Evolutionary conservation across 768 basidiomycete genomes (phyloP).

Genomic region (Termitomyces sp.): DNA sequence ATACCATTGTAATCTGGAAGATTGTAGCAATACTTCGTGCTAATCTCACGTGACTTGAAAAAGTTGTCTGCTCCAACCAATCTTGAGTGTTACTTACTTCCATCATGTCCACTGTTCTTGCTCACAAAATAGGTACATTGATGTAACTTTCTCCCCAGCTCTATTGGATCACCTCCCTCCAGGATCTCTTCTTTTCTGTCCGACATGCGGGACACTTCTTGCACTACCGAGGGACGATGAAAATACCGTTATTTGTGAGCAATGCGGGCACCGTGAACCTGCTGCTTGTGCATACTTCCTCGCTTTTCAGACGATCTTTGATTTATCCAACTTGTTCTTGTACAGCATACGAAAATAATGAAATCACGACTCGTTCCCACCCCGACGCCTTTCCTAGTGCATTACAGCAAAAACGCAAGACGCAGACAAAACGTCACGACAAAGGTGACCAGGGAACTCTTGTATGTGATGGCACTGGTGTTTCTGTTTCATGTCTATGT

Average conservation of each 20-base stretch:
- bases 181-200: slow-evolving; percentile 95
- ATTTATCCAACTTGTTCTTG: not conserved
- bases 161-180: too few species aligned
- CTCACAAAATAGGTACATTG: slow-evolving; percentile 11
- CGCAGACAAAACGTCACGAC: slow-evolving; percentile 76
- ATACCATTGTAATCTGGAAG: not conserved
- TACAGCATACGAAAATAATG: slow-evolving; percentile 81
- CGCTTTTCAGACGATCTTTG: not conserved
- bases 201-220: slow-evolving; percentile 86
- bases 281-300: slow-evolving; percentile 66
- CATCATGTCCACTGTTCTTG: not conserved
- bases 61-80: not conserved
- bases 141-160: not conserved
- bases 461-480: slow-evolving; percentile 20
- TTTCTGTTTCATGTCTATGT: not conserved
- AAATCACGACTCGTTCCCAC: slow-evolving; percentile 85
- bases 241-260: slow-evolving; percentile 74
- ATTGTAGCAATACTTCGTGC: not conserved
- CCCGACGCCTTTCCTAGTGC: slow-evolving; percentile 93
- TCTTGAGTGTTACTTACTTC: not conserved
- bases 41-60: slow-evolving; percentile 1
- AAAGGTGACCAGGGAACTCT: slow-evolving; percentile 58
- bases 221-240: slow-evolving; percentile 74
- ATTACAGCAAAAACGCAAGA: slow-evolving; percentile 82
- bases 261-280: slow-evolving; percentile 83